A percentile compares a stretch with the other conserved stretches of the same genome.
Evolutionary conservation across 306 rosid species (phyloP).

Genomic region (Gastrolobium bilobum): DNA sequence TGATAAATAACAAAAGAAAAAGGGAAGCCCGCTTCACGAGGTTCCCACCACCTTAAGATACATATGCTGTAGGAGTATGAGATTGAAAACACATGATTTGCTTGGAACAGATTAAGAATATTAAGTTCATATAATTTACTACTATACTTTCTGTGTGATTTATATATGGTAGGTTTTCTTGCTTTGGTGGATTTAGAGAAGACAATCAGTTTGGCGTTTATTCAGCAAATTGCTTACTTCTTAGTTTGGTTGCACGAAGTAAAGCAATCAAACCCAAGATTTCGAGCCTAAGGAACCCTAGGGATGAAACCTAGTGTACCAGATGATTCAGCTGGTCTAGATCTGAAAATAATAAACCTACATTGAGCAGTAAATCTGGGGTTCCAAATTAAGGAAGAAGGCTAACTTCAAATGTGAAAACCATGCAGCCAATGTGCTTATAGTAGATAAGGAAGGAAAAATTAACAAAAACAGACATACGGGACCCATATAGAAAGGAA

Average conservation of each 20-base stretch:
- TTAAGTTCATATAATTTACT: neutral
- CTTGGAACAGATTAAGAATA: neutral
- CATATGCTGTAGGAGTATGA: neutral
- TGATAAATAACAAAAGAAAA: slow-evolving; percentile 12
- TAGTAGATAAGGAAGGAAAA: slow-evolving; percentile 31
- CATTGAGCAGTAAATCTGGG: slow-evolving; percentile 11
- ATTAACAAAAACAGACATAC: neutral
- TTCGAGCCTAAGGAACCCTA: neutral
- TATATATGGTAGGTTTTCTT: neutral
- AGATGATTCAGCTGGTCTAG: slow-evolving; percentile 31
- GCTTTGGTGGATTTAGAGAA: neutral
- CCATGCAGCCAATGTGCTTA: slow-evolving; percentile 31
- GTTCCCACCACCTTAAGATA: slow-evolving; percentile 14
- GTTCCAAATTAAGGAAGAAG: slow-evolving; percentile 21
- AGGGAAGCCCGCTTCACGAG: slow-evolving; percentile 21
- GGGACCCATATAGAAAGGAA: slow-evolving; percentile 20
- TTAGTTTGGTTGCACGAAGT: neutral
- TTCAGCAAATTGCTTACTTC: slow-evolving; percentile 10
- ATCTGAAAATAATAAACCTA: slow-evolving; percentile 27
- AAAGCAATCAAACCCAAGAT: slow-evolving; percentile 31
- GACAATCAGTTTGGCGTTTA: neutral
- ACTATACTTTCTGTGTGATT: neutral
- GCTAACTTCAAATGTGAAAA: neutral
- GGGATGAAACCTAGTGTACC: slow-evolving; percentile 16
- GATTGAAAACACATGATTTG: neutral